Evolutionary conservation across 768 basidiomycete species (phyloP), one percentile per base, ranked within the genome.

Genomic region (Termitomyces sp.): DNA sequence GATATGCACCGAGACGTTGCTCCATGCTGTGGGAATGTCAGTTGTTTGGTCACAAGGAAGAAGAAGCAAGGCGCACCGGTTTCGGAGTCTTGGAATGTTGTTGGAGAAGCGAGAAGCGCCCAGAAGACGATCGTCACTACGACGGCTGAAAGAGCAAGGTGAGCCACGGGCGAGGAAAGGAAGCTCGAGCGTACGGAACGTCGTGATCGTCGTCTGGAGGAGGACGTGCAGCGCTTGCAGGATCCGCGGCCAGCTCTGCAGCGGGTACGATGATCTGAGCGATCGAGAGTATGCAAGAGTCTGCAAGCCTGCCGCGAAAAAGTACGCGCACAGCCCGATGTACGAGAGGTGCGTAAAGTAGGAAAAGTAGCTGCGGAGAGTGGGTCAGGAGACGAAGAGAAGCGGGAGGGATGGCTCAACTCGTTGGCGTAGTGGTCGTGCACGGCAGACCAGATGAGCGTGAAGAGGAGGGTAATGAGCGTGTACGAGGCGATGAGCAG

Each of bases 271-370:
- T 39, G 29, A 14, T 1, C 42, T 6, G 7, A 9, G 4, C 2
- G 39, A 37, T 64, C 59, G 51, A 61, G 59, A 78, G 58, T 79
- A 87, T 0, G 67, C 64, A 5, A 77, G 37, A 0, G 82, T 83
- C 54, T 88, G 86, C 1, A 80, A 71, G 3, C 78, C 73, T 1
- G 86, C 67, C 0, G 84, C 85, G 67, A 77, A 84, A 67, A 83
- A 82, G 68, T 88, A 90, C 22, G 85, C 75, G 20, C 78, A 75
- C 1, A 87, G 62, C 0, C 88, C 88, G 37, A 82, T 80, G 57
- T 82, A 86, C 0, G 83, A 78, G 1, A 88, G 75, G 69, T 83
- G 88, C 8, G 81, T 79, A 61, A 85, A 77, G 71, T 49, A 57
- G 36, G 43, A 61, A 32, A 53, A 50, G 55, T 26, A 22, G 22